A percentile compares a stretch with the other conserved stretches of the same genome.
These are phyloP conservation scores for Cyclanthera cordifolia DNA, from an alignment of 306 rosid genomes.

Conservation along the genomic window DNA sequence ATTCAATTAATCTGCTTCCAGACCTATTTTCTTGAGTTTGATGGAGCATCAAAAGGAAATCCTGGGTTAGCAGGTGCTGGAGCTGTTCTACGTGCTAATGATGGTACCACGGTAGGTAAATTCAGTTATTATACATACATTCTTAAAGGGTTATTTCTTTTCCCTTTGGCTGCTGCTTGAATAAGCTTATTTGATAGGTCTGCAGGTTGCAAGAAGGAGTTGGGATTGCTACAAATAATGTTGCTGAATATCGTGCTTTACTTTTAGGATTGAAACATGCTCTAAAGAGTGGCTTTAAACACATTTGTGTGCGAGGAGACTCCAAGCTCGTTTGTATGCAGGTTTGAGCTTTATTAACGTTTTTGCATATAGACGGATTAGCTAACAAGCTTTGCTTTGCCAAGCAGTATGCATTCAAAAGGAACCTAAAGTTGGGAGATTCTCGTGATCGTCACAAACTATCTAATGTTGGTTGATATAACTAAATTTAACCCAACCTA, in stretches of 20 bases:
- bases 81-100: conserved; percentile 8
- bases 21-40: conserved; percentile 17
- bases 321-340: conserved; percentile 80
- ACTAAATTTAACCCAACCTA: no score
- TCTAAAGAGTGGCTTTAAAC: conserved; percentile 44
- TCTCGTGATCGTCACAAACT: background rate
- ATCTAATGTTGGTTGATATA: no score
- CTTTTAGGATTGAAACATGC: conserved; percentile 65
- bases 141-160: conserved; percentile 8
- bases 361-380: background rate
- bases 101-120: conserved; percentile 43
- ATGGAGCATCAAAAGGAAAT: conserved; percentile 16
- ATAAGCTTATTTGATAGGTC: conserved; percentile 31
- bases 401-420: background rate
- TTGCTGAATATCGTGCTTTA: conserved; percentile 71
- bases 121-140: background rate
- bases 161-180: background rate
- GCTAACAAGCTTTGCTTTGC: background rate
- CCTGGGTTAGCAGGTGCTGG: conserved; percentile 16
- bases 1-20: background rate
- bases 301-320: conserved; percentile 51
- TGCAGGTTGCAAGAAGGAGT: conserved; percentile 63
- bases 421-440: background rate
- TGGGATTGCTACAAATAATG: conserved; percentile 56
- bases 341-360: conserved; percentile 34